Conservation (phyloP, 164 flowering plant species). For the Berberis vulgaris region DNA sequence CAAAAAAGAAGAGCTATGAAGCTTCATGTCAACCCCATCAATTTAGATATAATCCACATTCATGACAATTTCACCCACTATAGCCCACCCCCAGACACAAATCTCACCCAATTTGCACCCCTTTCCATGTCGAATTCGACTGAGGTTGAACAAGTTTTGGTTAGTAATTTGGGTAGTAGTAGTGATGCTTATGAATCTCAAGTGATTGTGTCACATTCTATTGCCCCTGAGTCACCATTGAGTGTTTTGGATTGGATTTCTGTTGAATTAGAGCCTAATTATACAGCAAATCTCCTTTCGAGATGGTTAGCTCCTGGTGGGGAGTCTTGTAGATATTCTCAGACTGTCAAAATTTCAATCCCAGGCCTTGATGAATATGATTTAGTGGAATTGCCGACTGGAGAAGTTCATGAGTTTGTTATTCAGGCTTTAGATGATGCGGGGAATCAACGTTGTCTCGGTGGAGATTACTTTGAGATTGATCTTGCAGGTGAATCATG, state of each 20-base stretch:
- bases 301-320: conserved; percentile 64
- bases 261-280: conserved; percentile 44
- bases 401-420: conserved; percentile 53
- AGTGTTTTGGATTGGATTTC: conserved; percentile 34
- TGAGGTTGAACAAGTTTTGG: too few species aligned
- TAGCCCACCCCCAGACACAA: not conserved
- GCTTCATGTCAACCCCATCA: not conserved
- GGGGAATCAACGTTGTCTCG: conserved; percentile 47
- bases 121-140: too few species aligned
- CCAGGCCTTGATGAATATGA: conserved; percentile 35
- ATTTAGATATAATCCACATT: too few species aligned
- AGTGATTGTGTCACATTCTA: too few species aligned
- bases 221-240: not conserved
- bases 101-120: too few species aligned
- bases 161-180: too few species aligned
- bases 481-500: conserved; percentile 81
- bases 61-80: conserved; percentile 1
- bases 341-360: conserved; percentile 38
- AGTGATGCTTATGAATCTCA: too few species aligned
- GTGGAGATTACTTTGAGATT: conserved; percentile 88
- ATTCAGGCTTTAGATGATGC: conserved; percentile 57
- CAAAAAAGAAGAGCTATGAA: conserved; percentile 19
- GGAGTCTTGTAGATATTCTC: conserved; percentile 49
- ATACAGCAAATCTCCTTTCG: conserved; percentile 43
- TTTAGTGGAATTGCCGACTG: conserved; percentile 35